These are phyloP conservation scores for Camptophora hylomeconis DNA, from an alignment of 2,329 filamentous ascomycete genomes.

Conservation along the genomic window DNA sequence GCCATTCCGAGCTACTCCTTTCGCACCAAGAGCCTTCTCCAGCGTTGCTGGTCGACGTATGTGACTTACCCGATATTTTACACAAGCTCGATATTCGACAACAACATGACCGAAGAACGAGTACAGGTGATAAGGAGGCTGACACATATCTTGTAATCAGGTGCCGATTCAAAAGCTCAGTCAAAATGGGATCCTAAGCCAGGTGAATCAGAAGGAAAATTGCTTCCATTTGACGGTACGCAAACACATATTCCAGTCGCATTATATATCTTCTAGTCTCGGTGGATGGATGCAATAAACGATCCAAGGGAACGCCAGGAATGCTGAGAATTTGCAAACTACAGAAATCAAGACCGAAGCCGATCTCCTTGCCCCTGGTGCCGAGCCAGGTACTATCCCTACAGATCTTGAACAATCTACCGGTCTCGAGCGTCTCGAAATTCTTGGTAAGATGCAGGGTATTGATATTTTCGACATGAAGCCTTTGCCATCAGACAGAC, in stretches of 20 bases:
- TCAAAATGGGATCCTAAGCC: slow-evolving; percentile 27
- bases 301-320: not conserved
- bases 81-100: slow-evolving; percentile 1
- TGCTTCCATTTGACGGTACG: slow-evolving; percentile 33
- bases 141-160: slow-evolving; percentile 8
- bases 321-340: slow-evolving; percentile 9
- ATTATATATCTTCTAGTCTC: slow-evolving; percentile 7
- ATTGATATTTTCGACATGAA: slow-evolving; percentile 97
- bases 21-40: slow-evolving; percentile 32
- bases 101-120: not conserved
- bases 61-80: slow-evolving; percentile 19
- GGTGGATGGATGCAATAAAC: slow-evolving; percentile 7
- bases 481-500: slow-evolving; percentile 80
- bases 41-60: slow-evolving; percentile 33
- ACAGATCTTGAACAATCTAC: slow-evolving; percentile 93
- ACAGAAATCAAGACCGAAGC: slow-evolving; percentile 68
- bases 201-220: slow-evolving; percentile 27
- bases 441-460: slow-evolving; percentile 98
- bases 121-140: slow-evolving; percentile 4
- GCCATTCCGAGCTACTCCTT: slow-evolving; percentile 24
- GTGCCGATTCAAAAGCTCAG: slow-evolving; percentile 17
- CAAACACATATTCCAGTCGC: slow-evolving; percentile 9
- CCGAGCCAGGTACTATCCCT: slow-evolving; percentile 66
- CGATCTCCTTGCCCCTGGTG: slow-evolving; percentile 81
- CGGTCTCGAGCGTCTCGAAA: slow-evolving; percentile 95